Conservation (phyloP, 148 eudicot genomes). For the Fagopyrum esculentum region DNA sequence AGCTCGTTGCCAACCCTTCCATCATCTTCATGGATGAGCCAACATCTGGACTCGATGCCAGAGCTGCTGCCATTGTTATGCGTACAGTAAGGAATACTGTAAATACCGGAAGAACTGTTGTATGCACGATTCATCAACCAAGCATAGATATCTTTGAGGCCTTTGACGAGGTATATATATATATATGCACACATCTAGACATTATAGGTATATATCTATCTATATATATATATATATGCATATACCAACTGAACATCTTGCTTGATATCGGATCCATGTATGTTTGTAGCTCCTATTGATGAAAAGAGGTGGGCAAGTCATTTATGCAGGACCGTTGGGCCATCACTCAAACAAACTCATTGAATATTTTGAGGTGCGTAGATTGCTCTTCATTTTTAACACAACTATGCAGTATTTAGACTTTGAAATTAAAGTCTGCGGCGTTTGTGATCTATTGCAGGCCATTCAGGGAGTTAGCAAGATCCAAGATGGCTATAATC, state of each 20-base stretch:
- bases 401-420: not conserved
- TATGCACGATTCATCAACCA: conserved; percentile 92
- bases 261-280: not conserved
- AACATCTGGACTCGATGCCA: conserved; percentile 89
- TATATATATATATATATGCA: conserved; percentile 12
- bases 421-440: not conserved
- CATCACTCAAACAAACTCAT: conserved; percentile 44
- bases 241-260: not conserved
- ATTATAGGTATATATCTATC: not conserved
- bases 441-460: conserved; percentile 18
- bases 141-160: conserved; percentile 89
- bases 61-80: conserved; percentile 96
- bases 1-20: conserved; percentile 77
- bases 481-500: conserved; percentile 53
- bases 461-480: conserved; percentile 47
- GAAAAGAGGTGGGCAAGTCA: conserved; percentile 75
- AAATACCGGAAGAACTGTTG: conserved; percentile 81
- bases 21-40: conserved; percentile 95
- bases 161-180: conserved; percentile 62
- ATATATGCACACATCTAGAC: not conserved
- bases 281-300: conserved; percentile 55
- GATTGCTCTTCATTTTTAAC: not conserved
- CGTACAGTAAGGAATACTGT: conserved; percentile 75
- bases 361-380: conserved; percentile 61
- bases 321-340: conserved; percentile 69